Percentiles rank a stretch among this genome's conserved stretches.
These are phyloP conservation scores for Centrapalus pauciflorus DNA, from an alignment of 129 eudicot genomes.

Conservation along the genomic window DNA sequence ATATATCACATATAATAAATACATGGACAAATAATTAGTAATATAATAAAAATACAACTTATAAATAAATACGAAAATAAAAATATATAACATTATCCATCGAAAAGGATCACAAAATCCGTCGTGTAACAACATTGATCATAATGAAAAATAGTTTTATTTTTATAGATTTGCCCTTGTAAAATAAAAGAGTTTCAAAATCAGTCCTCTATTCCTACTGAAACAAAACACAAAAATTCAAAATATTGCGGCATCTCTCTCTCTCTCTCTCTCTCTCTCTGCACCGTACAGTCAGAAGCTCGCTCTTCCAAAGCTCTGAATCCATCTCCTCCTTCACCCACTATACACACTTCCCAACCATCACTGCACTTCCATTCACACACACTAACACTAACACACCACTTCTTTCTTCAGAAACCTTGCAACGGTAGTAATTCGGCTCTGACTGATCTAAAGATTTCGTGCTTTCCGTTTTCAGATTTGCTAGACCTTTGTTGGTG, in stretches of 20 bases:
- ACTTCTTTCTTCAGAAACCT: not conserved
- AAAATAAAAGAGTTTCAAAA: not conserved
- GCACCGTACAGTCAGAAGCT: conserved; percentile 22
- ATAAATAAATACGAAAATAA: no score
- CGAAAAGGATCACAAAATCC: no score
- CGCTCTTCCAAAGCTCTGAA: conserved; percentile 8
- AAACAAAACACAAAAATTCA: conserved; percentile 29
- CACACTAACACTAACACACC: no score
- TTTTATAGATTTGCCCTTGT: not conserved
- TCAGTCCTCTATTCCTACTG: not conserved
- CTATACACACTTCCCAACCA: conserved; percentile 26
- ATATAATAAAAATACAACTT: no score
- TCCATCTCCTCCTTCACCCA: conserved; percentile 16
- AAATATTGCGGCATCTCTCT: conserved; percentile 14
- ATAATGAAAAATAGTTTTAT: not conserved
- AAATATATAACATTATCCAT: no score
- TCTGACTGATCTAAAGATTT: not conserved
- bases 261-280: no score
- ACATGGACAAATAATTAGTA: no score
- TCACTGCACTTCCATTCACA: conserved; percentile 5
- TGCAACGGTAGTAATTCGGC: not conserved
- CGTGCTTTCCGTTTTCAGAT: not conserved
- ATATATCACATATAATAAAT: no score
- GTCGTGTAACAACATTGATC: no score
- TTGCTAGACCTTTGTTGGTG: not conserved